Base-by-base conservation (phyloP, 163 green algal species). In the Chlamydomonas reinhardtii region DNA sequence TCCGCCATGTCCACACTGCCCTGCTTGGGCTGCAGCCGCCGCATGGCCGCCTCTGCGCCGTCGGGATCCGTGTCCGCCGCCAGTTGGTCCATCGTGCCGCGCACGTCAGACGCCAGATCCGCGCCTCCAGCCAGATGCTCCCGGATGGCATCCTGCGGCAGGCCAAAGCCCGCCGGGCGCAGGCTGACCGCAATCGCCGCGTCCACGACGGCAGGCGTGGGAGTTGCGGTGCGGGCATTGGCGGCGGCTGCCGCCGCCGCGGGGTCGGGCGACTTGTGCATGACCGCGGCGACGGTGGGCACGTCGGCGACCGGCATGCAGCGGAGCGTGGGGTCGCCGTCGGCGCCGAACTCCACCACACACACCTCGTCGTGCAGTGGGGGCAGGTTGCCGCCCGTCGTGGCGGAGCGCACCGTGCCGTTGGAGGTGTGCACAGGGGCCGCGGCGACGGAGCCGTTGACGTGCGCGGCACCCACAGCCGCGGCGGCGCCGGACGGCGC, bases 201-300 rank as follows among this genome's bases (percentile, higher is more conserved):
- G 54, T 86, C 80, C 16, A 86, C 69, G 32, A 85, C 79, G 24
- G 48, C 29, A 32, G 76, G 64, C 64, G 71, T 65, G 24, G 31
- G 9, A 22, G 14, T 16, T 1, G 69, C 14, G 69, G 16, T 17
- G 5, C 34, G 25, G 17, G 17, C 34, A 27, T 59, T 62, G 69
- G 56, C 70, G 4, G 68, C 34, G 29, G 69, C 56, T 11, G 34
- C 56, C 0, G 31, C 34, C 25, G 34, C 27, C 34, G 52, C 34
- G 16, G 70, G n/a, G 65, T 76, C 78, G 48, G 78, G 29, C 0
- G 34, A 29, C 32, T 68, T 20, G 15, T 86, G 80, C 80, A 86
- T 86, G 70, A 86, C 34, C 24, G 74, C 64, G 19, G 80, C 80
- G 25, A 79, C 80, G 35, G 80, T 80, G 32, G 64, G 31, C 9